phyloP scores from a whole-genome alignment of 139 green algal genomes.

The Monoraphidium neglectum region DNA sequence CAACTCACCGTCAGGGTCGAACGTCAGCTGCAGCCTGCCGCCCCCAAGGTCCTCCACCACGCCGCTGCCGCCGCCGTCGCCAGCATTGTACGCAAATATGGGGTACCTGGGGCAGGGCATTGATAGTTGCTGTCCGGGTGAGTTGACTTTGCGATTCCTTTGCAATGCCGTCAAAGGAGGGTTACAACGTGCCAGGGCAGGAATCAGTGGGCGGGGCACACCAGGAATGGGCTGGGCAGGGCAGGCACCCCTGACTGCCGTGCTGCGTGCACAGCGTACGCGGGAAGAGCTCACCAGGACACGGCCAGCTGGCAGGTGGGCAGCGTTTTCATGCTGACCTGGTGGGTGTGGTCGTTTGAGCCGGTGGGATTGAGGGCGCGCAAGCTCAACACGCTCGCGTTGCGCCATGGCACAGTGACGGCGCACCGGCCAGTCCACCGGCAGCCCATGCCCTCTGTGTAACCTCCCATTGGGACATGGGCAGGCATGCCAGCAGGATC shows the following conservation, averaged over 20 bases:
- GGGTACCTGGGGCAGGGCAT: constrained; percentile 36
- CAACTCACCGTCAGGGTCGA: constrained; percentile 22
- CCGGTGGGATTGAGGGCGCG: too few relatives aligned
- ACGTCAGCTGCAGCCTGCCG: constrained; percentile 38
- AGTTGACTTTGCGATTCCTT: constrained; percentile 18
- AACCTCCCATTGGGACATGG: too few relatives aligned
- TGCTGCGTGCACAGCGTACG: neutral
- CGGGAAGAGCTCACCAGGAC: neutral
- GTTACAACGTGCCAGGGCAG: too few relatives aligned
- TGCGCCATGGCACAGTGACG: too few relatives aligned
- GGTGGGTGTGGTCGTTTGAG: too few relatives aligned
- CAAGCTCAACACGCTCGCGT: too few relatives aligned
- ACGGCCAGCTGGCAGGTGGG: neutral
- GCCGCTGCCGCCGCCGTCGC: constrained; percentile 64
- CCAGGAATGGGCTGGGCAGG: neutral
- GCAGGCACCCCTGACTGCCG: neutral
- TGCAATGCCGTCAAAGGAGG: too few relatives aligned
- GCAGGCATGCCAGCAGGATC: too few relatives aligned
- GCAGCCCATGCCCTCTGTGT: too few relatives aligned
- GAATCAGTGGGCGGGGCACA: neutral
- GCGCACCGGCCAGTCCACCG: too few relatives aligned
- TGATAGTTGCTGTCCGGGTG: constrained; percentile 24
- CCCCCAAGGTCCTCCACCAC: constrained; percentile 40
- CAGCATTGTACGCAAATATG: constrained; percentile 75
- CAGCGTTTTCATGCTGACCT: too few relatives aligned